Conservation (phyloP, 371 early-diverging fungal genomes). For the Blakeslea trispora region DNA sequence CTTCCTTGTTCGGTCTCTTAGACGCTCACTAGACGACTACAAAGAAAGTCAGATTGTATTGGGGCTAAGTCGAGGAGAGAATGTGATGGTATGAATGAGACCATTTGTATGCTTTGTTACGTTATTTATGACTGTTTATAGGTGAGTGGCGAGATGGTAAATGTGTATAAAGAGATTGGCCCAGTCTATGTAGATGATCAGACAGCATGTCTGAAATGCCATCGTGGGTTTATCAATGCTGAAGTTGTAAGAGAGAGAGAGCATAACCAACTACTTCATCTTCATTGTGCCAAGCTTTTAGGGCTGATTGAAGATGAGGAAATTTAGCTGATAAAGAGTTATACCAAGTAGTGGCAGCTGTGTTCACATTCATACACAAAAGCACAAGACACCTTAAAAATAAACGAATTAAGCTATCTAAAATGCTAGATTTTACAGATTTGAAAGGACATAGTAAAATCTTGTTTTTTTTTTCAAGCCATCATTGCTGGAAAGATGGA, state of each 20-base stretch:
- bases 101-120: not conserved
- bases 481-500: no score
- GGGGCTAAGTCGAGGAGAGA: conserved; percentile 63
- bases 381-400: no score
- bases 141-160: conserved; percentile 46
- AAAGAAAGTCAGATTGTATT: conserved; percentile 60
- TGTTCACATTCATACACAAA: no score
- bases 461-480: no score
- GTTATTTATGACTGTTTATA: conserved; percentile 13
- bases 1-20: conserved; percentile 57
- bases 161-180: conserved; percentile 49
- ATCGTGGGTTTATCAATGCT: conserved; percentile 47
- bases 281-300: conserved; percentile 52
- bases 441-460: no score
- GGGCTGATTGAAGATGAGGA: conserved; percentile 26
- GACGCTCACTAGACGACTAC: conserved; percentile 52
- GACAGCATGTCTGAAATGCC: conserved; percentile 53
- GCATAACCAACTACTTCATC: conserved; percentile 52
- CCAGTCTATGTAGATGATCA: conserved; percentile 49
- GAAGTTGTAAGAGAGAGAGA: conserved; percentile 53
- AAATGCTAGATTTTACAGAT: no score
- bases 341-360: no score
- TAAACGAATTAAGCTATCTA: no score
- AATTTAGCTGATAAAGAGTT: no score
- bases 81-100: conserved; percentile 46